These are phyloP conservation scores for Trichomonas vaginalis DNA, from an alignment of 208 protist genomes.

Conservation along the genomic window DNA sequence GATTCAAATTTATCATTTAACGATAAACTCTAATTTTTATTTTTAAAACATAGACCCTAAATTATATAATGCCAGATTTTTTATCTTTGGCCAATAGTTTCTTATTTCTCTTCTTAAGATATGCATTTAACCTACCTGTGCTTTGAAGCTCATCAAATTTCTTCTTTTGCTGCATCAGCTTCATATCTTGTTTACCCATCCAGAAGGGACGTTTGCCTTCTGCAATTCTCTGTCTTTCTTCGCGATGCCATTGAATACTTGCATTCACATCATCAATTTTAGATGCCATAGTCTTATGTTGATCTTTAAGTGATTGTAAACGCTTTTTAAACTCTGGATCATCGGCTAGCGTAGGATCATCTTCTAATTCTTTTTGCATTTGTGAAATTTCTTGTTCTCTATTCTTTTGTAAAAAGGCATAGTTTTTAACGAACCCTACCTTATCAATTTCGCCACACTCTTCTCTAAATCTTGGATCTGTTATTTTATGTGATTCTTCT, in stretches of 20 bases:
- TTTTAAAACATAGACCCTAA: too few species aligned
- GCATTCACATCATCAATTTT: neutral
- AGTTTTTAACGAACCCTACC: neutral
- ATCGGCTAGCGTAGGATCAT: neutral
- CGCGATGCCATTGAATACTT: neutral
- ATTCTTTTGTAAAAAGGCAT: neutral
- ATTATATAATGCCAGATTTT: neutral
- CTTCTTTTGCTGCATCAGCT: neutral
- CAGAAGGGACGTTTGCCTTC: neutral
- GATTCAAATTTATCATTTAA: too few species aligned
- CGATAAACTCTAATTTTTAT: too few species aligned
- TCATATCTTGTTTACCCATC: neutral
- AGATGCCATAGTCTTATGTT: neutral
- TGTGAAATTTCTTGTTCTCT: neutral
- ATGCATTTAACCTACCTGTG: neutral
- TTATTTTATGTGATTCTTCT: neutral
- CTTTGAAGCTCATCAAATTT: neutral
- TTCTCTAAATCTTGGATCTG: neutral
- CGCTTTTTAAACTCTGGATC: neutral
- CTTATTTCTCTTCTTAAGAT: neutral
- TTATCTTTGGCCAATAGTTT: neutral
- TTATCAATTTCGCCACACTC: neutral
- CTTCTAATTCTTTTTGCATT: neutral
- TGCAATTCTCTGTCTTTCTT: neutral
- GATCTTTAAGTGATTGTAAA: neutral